Conservation (phyloP, 1,284 basidiomycete genomes). For the Neonothopanus nambi region DNA sequence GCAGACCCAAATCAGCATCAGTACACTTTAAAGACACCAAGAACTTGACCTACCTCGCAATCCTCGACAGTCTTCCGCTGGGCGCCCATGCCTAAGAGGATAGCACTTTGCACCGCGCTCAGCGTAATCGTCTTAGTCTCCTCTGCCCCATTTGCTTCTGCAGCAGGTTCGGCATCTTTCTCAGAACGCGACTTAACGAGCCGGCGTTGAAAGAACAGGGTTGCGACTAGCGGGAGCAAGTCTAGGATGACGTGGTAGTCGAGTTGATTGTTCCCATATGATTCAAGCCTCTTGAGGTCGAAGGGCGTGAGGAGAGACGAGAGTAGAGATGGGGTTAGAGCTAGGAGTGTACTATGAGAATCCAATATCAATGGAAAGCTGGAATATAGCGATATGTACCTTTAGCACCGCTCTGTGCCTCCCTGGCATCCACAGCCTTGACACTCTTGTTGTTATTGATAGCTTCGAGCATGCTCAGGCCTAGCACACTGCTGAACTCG, state of each 20-base stretch:
- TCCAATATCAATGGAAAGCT: neutral
- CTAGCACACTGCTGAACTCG: constrained; percentile 86
- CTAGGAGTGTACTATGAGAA: constrained; percentile 32
- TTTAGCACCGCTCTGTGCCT: constrained; percentile 30
- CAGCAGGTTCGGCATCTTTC: constrained; percentile 23
- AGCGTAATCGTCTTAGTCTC: constrained; percentile 53
- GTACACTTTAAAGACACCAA: neutral
- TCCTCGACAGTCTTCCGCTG: constrained; percentile 93
- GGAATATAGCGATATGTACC: constrained; percentile 38
- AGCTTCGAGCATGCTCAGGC: constrained; percentile 88
- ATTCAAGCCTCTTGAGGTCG: constrained; percentile 93
- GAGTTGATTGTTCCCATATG: constrained; percentile 94
- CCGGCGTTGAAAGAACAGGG: constrained; percentile 83
- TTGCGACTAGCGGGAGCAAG: constrained; percentile 79
- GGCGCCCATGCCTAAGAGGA: constrained; percentile 86
- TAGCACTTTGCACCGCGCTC: constrained; percentile 86
- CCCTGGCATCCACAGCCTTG: constrained; percentile 48
- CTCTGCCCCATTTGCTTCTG: neutral
- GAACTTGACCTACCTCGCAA: constrained; percentile 61
- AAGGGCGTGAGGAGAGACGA: constrained; percentile 82
- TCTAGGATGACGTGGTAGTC: constrained; percentile 97
- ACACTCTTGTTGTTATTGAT: constrained; percentile 58
- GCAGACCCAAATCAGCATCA: neutral
- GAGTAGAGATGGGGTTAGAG: constrained; percentile 67
- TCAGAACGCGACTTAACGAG: constrained; percentile 31